These are phyloP conservation scores for Botrytis porri DNA, from an alignment of 2,329 filamentous ascomycete genomes.

Conservation along the genomic window DNA sequence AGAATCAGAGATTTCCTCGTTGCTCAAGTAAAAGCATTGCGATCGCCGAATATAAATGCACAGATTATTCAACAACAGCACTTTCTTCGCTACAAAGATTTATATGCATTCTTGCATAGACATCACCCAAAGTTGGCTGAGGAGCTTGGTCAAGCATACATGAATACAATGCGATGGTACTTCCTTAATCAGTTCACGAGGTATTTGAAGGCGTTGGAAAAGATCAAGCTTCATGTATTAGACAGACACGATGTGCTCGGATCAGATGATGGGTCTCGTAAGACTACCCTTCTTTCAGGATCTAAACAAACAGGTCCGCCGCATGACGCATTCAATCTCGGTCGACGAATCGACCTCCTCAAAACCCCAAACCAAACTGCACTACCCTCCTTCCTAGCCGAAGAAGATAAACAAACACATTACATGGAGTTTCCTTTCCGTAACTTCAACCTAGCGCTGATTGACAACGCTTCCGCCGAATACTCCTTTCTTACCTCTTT, in stretches of 20 bases:
- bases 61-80: conserved; percentile 95
- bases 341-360: conserved; percentile 79
- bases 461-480: conserved; percentile 92
- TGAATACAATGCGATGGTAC: conserved; percentile 99
- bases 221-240: conserved; percentile 76
- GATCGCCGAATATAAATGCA: conserved; percentile 94
- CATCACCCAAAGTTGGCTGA: conserved; percentile 81
- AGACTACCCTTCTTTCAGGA: conserved; percentile 57
- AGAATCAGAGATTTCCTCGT: conserved; percentile 93
- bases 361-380: conserved; percentile 71
- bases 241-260: conserved; percentile 83
- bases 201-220: conserved; percentile 79
- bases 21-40: conserved; percentile 86
- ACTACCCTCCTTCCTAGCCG: conserved; percentile 82
- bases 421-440: conserved; percentile 89
- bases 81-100: conserved; percentile 82
- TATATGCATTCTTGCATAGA: conserved; percentile 80
- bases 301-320: conserved; percentile 53
- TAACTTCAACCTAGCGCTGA: conserved; percentile 88
- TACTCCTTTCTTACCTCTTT: conserved; percentile 92
- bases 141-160: conserved; percentile 88
- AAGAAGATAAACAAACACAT: conserved; percentile 82
- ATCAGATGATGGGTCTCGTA: conserved; percentile 68
- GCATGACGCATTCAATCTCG: conserved; percentile 87
- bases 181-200: conserved; percentile 87